Percentiles rank a stretch among this genome's conserved stretches.
Evolutionary conservation across 352 stramenopile genomes (phyloP).

Genomic region (Nothophytophthora sp.): DNA sequence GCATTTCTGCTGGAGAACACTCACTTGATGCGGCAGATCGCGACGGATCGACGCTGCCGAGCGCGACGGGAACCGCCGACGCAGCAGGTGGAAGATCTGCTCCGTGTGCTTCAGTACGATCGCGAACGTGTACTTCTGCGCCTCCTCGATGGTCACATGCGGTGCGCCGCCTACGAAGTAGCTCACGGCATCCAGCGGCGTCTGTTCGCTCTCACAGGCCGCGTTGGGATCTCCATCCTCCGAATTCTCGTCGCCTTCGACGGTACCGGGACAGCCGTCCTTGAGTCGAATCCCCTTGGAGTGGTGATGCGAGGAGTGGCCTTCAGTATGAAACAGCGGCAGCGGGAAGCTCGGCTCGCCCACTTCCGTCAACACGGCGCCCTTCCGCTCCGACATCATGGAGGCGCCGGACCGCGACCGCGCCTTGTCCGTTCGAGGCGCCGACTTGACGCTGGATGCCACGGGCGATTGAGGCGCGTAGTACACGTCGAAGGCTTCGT

Average conservation of each 20-base stretch:
- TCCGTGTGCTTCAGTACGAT: slow-evolving; percentile 84
- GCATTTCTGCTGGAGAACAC: slow-evolving; percentile 79
- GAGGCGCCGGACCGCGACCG: slow-evolving; percentile 24
- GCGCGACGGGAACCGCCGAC: slow-evolving; percentile 69
- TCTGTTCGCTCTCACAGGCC: slow-evolving; percentile 9
- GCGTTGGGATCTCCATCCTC: slow-evolving; percentile 8
- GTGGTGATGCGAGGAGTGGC: slow-evolving; percentile 6
- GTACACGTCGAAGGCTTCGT: slow-evolving; percentile 28
- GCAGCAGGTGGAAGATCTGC: slow-evolving; percentile 71
- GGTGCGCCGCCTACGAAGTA: slow-evolving; percentile 40
- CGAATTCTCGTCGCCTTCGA: slow-evolving; percentile 18
- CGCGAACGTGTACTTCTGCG: slow-evolving; percentile 89
- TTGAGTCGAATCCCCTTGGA: neutral
- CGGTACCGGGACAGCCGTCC: slow-evolving; percentile 10
- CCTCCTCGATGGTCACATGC: slow-evolving; percentile 83
- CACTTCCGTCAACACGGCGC: slow-evolving; percentile 64
- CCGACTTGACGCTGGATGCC: slow-evolving; percentile 17
- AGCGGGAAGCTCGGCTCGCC: slow-evolving; percentile 42
- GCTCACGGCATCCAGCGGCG: slow-evolving; percentile 23
- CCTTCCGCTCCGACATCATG: slow-evolving; percentile 34
- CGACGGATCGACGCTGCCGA: slow-evolving; percentile 66
- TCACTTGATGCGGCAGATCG: slow-evolving; percentile 71
- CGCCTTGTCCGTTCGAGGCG: slow-evolving; percentile 6
- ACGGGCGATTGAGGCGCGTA: slow-evolving; percentile 32
- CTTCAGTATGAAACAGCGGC: slow-evolving; percentile 31